Conservation (phyloP, 805 yeast species). For the Candida qinlingensis region DNA sequence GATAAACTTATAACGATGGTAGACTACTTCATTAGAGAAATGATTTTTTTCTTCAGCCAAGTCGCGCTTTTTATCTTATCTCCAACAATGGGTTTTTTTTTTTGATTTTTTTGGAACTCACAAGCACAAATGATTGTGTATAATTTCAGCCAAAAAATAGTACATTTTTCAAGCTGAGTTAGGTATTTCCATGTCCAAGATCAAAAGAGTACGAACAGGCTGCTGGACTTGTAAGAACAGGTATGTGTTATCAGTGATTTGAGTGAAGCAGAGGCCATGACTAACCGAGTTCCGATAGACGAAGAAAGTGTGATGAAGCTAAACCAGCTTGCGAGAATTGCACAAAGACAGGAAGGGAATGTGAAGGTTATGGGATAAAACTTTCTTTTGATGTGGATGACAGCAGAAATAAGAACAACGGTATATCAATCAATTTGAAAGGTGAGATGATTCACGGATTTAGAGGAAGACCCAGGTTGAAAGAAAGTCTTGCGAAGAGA, state of each 20-base stretch:
- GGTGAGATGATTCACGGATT: conserved; percentile 37
- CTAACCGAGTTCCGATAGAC: conserved; percentile 25
- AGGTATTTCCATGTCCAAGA: conserved; percentile 24
- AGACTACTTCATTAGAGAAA: no score
- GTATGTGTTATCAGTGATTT: conserved; percentile 26
- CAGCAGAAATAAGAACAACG: conserved; percentile 27
- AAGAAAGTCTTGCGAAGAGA: conserved; percentile 29
- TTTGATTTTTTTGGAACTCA: no score
- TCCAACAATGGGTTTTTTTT: no score
- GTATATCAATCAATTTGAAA: conserved; percentile 21
- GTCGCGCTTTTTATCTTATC: no score
- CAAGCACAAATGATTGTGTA: no score
- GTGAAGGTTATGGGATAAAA: conserved; percentile 47
- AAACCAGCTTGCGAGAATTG: conserved; percentile 50
- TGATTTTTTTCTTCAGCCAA: no score
- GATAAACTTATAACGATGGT: no score
- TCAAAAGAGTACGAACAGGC: conserved; percentile 49
- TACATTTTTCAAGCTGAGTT: no score
- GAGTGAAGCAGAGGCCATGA: not conserved
- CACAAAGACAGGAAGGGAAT: conserved; percentile 34
- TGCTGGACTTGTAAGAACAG: conserved; percentile 54
- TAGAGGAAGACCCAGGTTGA: conserved; percentile 37
- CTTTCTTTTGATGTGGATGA: conserved; percentile 48
- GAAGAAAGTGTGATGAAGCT: conserved; percentile 52
- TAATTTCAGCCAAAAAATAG: no score